A percentile compares a stretch with the other conserved stretches of the same genome.
Conservation (phyloP, 768 basidiomycete genomes). For the Rhizopogon vesiculosus region DNA sequence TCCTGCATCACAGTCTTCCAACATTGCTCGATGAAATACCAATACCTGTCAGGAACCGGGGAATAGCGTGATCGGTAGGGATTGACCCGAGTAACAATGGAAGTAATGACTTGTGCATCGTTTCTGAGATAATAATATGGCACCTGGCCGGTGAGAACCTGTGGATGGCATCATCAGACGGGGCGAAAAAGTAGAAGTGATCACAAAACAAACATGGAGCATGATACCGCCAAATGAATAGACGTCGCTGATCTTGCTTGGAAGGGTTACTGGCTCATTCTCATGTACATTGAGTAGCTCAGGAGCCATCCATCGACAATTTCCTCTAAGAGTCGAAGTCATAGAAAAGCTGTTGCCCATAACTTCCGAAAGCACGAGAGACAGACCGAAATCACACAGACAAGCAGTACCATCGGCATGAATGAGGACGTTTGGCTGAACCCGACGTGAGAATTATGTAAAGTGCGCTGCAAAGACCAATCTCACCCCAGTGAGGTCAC, state of each 20-base stretch:
- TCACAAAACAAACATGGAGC: conserved; percentile 18
- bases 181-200: neutral
- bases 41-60: conserved; percentile 14
- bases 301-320: conserved; percentile 40
- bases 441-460: neutral
- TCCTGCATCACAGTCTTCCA: conserved; percentile 19
- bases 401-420: conserved; percentile 35
- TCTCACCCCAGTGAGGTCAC: conserved; percentile 6
- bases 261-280: neutral
- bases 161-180: neutral
- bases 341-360: conserved; percentile 15
- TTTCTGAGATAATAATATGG: conserved; percentile 16
- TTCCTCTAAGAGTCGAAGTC: conserved; percentile 17
- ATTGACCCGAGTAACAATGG: conserved; percentile 3
- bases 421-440: conserved; percentile 42
- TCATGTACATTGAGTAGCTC: conserved; percentile 21
- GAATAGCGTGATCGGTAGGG: conserved; percentile 11
- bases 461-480: neutral
- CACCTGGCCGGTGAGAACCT: conserved; percentile 7
- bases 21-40: conserved; percentile 17
- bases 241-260: conserved; percentile 29
- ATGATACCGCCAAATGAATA: conserved; percentile 39
- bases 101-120: conserved; percentile 10
- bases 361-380: conserved; percentile 32
- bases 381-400: conserved; percentile 45